Conservation (phyloP, 2,329 filamentous ascomycete genomes). For the Fusarium drepaniforme region DNA sequence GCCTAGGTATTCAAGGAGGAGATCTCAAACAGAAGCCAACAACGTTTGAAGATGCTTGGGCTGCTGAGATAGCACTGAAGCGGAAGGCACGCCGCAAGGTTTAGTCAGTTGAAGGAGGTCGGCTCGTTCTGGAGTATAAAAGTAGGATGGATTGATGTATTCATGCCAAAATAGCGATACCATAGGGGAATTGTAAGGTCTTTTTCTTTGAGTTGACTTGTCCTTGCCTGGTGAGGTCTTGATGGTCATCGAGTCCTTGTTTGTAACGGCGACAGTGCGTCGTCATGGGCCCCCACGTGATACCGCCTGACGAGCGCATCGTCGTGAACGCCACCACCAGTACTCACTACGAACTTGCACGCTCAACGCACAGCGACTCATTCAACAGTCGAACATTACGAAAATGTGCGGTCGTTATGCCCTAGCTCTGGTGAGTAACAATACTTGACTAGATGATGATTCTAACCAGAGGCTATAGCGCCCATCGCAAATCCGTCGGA, state of each 20-base stretch:
- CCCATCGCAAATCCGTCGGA: constrained; percentile 79
- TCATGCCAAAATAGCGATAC: constrained; percentile 23
- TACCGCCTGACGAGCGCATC: neutral
- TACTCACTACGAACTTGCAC: neutral
- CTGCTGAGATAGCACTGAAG: constrained; percentile 40
- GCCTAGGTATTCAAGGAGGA: constrained; percentile 74
- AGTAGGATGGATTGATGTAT: constrained; percentile 2
- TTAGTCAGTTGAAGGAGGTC: constrained; percentile 6
- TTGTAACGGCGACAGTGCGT: neutral
- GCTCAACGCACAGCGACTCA: neutral
- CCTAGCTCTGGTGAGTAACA: constrained; percentile 47
- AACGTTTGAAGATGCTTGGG: constrained; percentile 79
- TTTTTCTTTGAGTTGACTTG: neutral
- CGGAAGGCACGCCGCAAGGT: constrained; percentile 34
- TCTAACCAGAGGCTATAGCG: constrained; percentile 63
- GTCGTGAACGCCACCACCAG: constrained; percentile 8
- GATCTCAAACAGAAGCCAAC: constrained; percentile 71
- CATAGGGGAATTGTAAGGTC: constrained; percentile 10
- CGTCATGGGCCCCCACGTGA: constrained; percentile 26
- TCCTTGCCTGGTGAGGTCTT: neutral
- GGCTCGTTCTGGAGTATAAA: neutral
- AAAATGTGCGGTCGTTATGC: constrained; percentile 55
- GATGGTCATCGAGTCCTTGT: neutral
- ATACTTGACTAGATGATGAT: too few species aligned
- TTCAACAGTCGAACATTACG: neutral